These are phyloP conservation scores for Suhomyces anneliseae DNA, from an alignment of 1,139 yeast species.

Conservation along the genomic window DNA sequence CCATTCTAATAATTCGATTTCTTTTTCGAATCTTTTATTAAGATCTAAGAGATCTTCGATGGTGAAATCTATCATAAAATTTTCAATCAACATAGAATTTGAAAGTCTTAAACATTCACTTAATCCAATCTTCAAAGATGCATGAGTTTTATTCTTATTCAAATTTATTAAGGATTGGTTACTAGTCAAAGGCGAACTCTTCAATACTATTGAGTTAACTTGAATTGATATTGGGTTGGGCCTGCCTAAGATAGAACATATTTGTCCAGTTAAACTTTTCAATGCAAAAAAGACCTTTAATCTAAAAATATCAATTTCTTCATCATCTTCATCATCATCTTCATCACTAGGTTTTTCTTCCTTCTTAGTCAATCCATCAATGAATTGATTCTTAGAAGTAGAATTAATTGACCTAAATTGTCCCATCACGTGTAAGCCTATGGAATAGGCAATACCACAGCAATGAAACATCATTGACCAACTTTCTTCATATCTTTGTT, in stretches of 20 bases:
- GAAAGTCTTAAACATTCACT: constrained; percentile 52
- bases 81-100: constrained; percentile 53
- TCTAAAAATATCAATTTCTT: constrained; percentile 32
- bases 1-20: constrained; percentile 36
- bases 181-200: constrained; percentile 20
- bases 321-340: constrained; percentile 24
- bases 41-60: constrained; percentile 40
- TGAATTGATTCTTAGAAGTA: constrained; percentile 3
- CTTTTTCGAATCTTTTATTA: constrained; percentile 42
- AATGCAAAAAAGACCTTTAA: constrained; percentile 53
- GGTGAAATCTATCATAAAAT: constrained; percentile 48
- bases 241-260: constrained; percentile 54
- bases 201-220: constrained; percentile 39
- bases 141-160: constrained; percentile 28
- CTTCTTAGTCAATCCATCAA: constrained; percentile 4
- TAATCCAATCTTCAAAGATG: constrained; percentile 43
- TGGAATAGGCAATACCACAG: constrained; percentile 50
- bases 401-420: constrained; percentile 20
- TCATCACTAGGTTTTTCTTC: background rate
- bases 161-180: constrained; percentile 21
- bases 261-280: constrained; percentile 46
- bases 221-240: constrained; percentile 58
- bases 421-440: constrained; percentile 52
- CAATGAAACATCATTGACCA: constrained; percentile 52
- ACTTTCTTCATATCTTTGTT: constrained; percentile 50